These are phyloP conservation scores for Chrysoporthe cubensis DNA, from an alignment of 2,329 filamentous ascomycete species.

Conservation along the genomic window DNA sequence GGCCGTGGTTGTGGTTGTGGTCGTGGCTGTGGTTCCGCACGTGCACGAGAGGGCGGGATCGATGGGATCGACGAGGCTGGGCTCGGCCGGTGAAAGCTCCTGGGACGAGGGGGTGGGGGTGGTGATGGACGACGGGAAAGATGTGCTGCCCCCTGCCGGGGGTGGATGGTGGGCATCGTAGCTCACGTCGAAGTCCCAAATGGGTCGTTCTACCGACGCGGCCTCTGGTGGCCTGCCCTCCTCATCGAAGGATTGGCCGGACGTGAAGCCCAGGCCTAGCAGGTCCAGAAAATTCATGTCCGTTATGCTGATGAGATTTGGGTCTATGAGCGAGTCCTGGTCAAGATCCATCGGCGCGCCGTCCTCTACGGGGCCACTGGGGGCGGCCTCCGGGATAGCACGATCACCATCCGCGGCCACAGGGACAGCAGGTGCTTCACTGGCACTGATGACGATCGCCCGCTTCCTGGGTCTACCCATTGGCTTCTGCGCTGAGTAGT, in stretches of 20 bases:
- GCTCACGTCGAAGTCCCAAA: conserved; percentile 14
- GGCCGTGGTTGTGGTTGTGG: conserved; percentile 12
- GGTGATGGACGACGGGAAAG: conserved; percentile 6
- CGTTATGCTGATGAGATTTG: conserved; percentile 34
- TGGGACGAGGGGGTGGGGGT: conserved; percentile 25
- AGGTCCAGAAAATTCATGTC: conserved; percentile 45
- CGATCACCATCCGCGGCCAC: neutral
- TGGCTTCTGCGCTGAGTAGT: conserved; percentile 67
- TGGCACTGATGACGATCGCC: conserved; percentile 40
- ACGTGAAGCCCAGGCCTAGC: conserved; percentile 35
- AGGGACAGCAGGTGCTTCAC: conserved; percentile 7
- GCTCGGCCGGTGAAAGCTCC: conserved; percentile 19
- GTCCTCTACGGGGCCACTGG: neutral
- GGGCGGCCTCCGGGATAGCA: neutral
- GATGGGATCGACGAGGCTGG: conserved; percentile 24
- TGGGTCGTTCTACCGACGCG: neutral
- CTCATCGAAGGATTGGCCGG: conserved; percentile 16
- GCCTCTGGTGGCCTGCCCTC: conserved; percentile 19
- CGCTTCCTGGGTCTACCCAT: conserved; percentile 69
- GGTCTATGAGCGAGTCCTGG: conserved; percentile 37
- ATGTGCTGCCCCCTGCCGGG: neutral
- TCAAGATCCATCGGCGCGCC: conserved; percentile 36
- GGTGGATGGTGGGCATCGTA: conserved; percentile 13
- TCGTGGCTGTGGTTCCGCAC: conserved; percentile 8
- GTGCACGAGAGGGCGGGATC: neutral